These are phyloP conservation scores for Comarum palustre DNA, from an alignment of 306 rosid genomes.

Conservation along the genomic window DNA sequence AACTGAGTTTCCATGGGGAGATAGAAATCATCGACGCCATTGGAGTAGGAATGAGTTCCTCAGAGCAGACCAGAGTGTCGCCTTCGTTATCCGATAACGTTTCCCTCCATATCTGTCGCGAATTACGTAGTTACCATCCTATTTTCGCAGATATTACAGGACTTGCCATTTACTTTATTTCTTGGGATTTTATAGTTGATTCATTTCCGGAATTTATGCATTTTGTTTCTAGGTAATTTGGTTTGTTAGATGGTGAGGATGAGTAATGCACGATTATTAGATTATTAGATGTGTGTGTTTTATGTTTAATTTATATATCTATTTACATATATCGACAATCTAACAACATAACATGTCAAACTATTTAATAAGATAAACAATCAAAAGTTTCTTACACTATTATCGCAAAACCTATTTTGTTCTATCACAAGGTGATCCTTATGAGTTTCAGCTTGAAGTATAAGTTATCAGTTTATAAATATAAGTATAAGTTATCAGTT, in stretches of 20 bases:
- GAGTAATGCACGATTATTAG: not conserved
- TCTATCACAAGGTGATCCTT: accelerated
- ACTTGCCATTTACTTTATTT: not conserved
- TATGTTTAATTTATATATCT: not conserved
- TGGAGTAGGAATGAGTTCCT: constrained; percentile 10
- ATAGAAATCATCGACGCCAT: constrained; percentile 39
- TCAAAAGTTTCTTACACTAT: accelerated
- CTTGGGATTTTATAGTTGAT: not conserved
- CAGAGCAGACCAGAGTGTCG: not conserved
- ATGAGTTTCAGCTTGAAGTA: no score
- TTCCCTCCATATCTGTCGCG: not conserved
- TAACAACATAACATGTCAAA: constrained; percentile 9
- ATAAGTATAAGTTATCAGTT: no score
- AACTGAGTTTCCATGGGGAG: constrained; percentile 14
- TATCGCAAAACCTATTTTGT: not conserved
- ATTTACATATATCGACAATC: not conserved
- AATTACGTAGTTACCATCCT: constrained; percentile 29
- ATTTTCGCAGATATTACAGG: not conserved
- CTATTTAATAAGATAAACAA: not conserved
- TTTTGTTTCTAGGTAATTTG: not conserved
- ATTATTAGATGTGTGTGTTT: not conserved
- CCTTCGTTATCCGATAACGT: constrained; percentile 21
- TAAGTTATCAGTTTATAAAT: no score
- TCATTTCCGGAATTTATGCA: no score
- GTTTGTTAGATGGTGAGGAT: not conserved